Conservation (phyloP, 2,329 filamentous ascomycete genomes). For the Aspergillus oerlinghausenensis region DNA sequence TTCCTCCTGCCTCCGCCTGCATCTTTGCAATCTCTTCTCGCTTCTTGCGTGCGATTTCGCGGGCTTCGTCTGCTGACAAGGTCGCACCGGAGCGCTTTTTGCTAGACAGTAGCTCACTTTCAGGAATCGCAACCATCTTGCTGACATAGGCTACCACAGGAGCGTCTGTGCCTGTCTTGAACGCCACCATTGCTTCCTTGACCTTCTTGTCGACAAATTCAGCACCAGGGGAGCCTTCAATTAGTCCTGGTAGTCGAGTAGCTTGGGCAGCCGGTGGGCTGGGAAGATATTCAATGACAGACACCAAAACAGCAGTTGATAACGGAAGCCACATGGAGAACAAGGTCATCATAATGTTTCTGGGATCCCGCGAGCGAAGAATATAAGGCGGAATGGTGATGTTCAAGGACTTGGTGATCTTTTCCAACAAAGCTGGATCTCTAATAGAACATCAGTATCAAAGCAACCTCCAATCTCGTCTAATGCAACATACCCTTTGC, state of each 20-base stretch:
- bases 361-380: conserved; percentile 75
- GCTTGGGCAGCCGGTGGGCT: conserved; percentile 78
- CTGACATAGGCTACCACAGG: conserved; percentile 93
- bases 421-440: conserved; percentile 77
- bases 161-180: conserved; percentile 64
- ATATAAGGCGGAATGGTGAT: conserved; percentile 82
- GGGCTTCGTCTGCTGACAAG: conserved; percentile 82
- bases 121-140: conserved; percentile 94
- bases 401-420: conserved; percentile 87
- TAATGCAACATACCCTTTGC: conserved; percentile 63
- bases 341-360: conserved; percentile 76
- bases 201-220: conserved; percentile 64
- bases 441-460: conserved; percentile 43
- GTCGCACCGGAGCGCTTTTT: conserved; percentile 63
- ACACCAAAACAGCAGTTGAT: conserved; percentile 87
- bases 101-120: conserved; percentile 86
- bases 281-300: conserved; percentile 87
- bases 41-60: conserved; percentile 82
- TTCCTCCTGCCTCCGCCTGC: conserved; percentile 54
- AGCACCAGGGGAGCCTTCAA: conserved; percentile 74
- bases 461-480: not conserved
- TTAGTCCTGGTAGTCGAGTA: conserved; percentile 70
- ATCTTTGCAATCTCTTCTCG: conserved; percentile 80
- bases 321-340: conserved; percentile 89
- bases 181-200: conserved; percentile 75